phyloP scores from a whole-genome alignment of 495 filamentous ascomycete species.

The Chaetomium fimeti region DNA sequence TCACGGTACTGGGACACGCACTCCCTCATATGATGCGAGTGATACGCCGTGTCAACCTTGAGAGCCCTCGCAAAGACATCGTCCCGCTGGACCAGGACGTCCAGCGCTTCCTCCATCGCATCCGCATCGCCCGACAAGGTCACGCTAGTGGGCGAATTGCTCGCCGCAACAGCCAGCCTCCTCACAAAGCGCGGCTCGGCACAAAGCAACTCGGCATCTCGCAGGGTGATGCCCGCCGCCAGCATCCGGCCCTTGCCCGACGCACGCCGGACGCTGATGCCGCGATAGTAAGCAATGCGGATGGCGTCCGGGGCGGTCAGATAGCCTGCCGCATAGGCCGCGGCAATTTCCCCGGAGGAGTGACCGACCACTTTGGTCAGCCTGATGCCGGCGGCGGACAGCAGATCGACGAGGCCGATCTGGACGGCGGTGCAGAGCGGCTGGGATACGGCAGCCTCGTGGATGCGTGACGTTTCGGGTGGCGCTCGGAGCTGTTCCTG shows the following conservation, averaged over 20 bases:
- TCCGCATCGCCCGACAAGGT: conserved; percentile 46
- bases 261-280: background rate
- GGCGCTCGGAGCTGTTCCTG: no score
- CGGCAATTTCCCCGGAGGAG: conserved; percentile 60
- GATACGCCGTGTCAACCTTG: conserved; percentile 41
- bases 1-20: conserved; percentile 28
- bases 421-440: conserved; percentile 53
- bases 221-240: background rate
- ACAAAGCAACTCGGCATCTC: background rate
- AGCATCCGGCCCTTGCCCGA: background rate
- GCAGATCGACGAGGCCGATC: conserved; percentile 48
- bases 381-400: conserved; percentile 42
- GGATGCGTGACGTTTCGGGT: background rate
- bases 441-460: conserved; percentile 26
- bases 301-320: conserved; percentile 36
- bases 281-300: conserved; percentile 30
- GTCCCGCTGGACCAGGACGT: conserved; percentile 18
- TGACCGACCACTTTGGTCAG: conserved; percentile 56
- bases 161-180: conserved; percentile 36
- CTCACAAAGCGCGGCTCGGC: no score
- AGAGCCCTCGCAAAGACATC: conserved; percentile 31
- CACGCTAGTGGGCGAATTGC: conserved; percentile 44
- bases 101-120: conserved; percentile 31
- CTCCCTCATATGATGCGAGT: conserved; percentile 42
- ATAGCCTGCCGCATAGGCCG: conserved; percentile 46